Evolutionary conservation across 192 early-diverging fungal species (phyloP).

Genomic region (Coemansia pectinata): DNA sequence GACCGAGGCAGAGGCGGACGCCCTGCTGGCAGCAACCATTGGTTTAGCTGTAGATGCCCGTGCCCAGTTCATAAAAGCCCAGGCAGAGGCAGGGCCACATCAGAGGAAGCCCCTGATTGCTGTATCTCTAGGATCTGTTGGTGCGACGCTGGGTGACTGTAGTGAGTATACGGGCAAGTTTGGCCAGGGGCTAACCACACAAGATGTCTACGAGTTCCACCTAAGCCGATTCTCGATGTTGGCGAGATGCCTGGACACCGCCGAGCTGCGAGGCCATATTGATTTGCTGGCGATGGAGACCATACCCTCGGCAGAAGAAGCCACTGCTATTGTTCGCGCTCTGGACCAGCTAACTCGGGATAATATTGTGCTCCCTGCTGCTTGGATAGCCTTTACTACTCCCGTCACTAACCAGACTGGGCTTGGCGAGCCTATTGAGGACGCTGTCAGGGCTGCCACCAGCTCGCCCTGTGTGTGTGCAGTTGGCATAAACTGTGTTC

Average conservation of each 20-base stretch:
- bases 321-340: slow-evolving; percentile 52
- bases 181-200: slow-evolving; percentile 24
- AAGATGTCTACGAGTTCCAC: slow-evolving; percentile 60
- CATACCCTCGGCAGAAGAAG: slow-evolving; percentile 62
- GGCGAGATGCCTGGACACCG: slow-evolving; percentile 10
- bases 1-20: slow-evolving; percentile 20
- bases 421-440: slow-evolving; percentile 56
- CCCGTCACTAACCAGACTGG: slow-evolving; percentile 27
- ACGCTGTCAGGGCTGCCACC: slow-evolving; percentile 35
- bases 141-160: slow-evolving; percentile 63
- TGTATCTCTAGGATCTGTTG: slow-evolving; percentile 65
- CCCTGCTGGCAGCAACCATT: slow-evolving; percentile 47
- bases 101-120: slow-evolving; percentile 48
- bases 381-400: slow-evolving; percentile 66
- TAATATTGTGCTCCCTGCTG: slow-evolving; percentile 36
- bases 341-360: slow-evolving; percentile 16
- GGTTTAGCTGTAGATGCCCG: slow-evolving; percentile 56
- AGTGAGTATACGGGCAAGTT: slow-evolving; percentile 71
- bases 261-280: slow-evolving; percentile 26
- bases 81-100: not conserved
- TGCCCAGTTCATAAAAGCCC: slow-evolving; percentile 20
- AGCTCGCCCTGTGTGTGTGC: slow-evolving; percentile 41
- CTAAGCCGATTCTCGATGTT: slow-evolving; percentile 45
- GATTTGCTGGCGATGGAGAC: slow-evolving; percentile 74
- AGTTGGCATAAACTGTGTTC: slow-evolving; percentile 67